Percentiles rank a stretch among this genome's conserved stretches.
phyloP scores from a whole-genome alignment of 257 asterid genomes.

The Solanum peruvianum region DNA sequence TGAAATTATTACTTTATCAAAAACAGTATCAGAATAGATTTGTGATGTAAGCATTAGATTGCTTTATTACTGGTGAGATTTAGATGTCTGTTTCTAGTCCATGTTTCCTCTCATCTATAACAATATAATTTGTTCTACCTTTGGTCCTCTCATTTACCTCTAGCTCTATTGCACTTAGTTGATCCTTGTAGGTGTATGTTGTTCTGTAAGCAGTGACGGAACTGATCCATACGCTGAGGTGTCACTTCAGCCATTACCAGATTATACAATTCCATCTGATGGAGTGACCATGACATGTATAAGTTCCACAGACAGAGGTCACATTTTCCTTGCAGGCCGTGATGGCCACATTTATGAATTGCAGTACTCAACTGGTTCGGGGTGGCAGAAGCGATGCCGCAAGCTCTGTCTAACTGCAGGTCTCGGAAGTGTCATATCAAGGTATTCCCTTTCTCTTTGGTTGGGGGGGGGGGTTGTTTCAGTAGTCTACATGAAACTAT shows the following conservation, averaged over 20 bases:
- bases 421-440: constrained; percentile 76
- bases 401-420: constrained; percentile 89
- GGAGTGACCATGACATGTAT: constrained; percentile 98
- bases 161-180: constrained; percentile 40
- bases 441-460: constrained; percentile 29
- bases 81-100: not conserved
- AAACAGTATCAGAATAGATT: not conserved
- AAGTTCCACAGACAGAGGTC: constrained; percentile 74
- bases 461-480: not conserved
- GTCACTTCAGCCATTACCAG: constrained; percentile 81
- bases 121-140: not conserved
- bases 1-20: not conserved
- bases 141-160: not conserved
- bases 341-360: constrained; percentile 92
- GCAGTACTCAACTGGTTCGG: constrained; percentile 88
- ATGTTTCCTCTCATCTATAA: not conserved
- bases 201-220: constrained; percentile 81
- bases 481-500: not conserved
- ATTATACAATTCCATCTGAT: constrained; percentile 83
- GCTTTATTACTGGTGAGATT: not conserved
- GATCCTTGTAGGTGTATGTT: constrained; percentile 91
- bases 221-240: constrained; percentile 87
- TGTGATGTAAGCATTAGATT: not conserved
- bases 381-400: constrained; percentile 90
- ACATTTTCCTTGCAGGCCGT: constrained; percentile 87